Conservation (phyloP, 805 yeast genomes). For the Jamesozyma rosinii region DNA sequence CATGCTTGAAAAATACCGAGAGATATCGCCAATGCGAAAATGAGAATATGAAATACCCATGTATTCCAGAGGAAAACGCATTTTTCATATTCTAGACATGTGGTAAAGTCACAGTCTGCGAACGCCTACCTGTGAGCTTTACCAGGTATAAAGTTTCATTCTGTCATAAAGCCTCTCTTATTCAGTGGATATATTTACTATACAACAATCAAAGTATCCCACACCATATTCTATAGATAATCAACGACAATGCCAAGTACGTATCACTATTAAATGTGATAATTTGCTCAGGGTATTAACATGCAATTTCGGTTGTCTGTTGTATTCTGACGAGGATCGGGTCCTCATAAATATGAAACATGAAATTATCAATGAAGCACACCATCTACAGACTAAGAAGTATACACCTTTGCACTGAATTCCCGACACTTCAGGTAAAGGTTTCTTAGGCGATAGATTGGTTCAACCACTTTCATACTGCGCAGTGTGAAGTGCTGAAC, state of each 20-base stretch:
- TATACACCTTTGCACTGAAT: constrained; percentile 47
- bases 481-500: not conserved
- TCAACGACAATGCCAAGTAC: constrained; percentile 15
- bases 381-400: not conserved
- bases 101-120: too few species aligned
- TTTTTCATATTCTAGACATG: too few species aligned
- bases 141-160: too few species aligned
- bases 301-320: constrained; percentile 1
- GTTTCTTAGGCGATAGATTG: not conserved
- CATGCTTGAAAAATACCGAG: too few species aligned
- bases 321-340: constrained; percentile 50
- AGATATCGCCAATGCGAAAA: too few species aligned
- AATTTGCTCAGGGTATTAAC: not conserved
- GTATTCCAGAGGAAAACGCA: too few species aligned
- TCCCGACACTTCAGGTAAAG: constrained; percentile 76
- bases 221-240: not conserved
- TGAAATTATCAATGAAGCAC: not conserved
- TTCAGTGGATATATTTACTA: too few species aligned
- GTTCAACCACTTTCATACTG: not conserved
- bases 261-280: constrained; percentile 5
- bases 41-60: too few species aligned
- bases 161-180: too few species aligned
- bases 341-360: constrained; percentile 37
- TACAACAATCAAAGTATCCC: not conserved
- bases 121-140: too few species aligned